These are phyloP conservation scores for Claviceps sp. DNA, from an alignment of 2,329 filamentous ascomycete genomes.

Conservation along the genomic window DNA sequence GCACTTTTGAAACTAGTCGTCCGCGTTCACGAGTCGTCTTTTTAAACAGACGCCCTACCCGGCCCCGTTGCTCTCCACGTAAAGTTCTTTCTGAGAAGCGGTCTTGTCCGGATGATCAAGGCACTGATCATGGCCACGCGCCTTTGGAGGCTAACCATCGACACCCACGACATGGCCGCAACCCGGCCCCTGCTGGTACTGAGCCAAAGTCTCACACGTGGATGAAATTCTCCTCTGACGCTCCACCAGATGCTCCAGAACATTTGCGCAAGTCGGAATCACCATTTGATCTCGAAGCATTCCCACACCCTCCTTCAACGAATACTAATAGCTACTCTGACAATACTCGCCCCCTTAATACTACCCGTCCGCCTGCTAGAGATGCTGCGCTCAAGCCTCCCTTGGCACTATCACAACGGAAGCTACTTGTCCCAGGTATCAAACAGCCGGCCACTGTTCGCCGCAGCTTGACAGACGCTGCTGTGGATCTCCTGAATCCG, in stretches of 20 bases:
- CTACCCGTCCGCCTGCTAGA: background rate
- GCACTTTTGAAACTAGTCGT: constrained; percentile 7
- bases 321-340: background rate
- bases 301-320: constrained; percentile 11
- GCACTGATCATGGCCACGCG: background rate
- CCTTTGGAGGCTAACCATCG: background rate
- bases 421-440: constrained; percentile 1
- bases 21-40: constrained; percentile 16
- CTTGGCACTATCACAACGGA: constrained; percentile 2
- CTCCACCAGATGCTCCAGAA: background rate
- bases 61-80: constrained; percentile 9
- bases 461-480: constrained; percentile 8
- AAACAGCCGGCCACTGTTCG: constrained; percentile 1
- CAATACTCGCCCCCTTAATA: background rate
- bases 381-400: constrained; percentile 4
- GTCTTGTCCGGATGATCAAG: background rate
- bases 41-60: constrained; percentile 13
- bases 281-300: constrained; percentile 12
- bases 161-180: background rate
- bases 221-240: background rate
- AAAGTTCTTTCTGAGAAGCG: constrained; percentile 1
- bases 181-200: background rate
- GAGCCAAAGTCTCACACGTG: background rate
- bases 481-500: constrained; percentile 6
- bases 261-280: constrained; percentile 7